Evolutionary conservation across 208 protist genomes (phyloP).

Genomic region (Crithidia expoeki): DNA sequence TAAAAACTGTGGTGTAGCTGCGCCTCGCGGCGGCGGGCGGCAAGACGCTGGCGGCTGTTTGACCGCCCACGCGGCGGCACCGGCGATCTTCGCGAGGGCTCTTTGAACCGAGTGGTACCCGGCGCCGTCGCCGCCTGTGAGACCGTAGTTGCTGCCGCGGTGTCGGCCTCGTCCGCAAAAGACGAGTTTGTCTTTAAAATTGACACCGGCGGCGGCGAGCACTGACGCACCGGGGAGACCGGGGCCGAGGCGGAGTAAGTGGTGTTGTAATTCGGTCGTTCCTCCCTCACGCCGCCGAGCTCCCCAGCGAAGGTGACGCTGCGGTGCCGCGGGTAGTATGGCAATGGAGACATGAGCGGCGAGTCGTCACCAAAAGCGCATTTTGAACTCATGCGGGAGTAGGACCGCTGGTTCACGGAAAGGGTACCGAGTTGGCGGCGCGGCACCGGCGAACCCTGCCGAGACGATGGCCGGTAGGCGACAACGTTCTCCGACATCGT

Average conservation of each 20-base stretch:
- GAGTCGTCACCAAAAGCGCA: conserved; percentile 65
- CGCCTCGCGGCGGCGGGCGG: conserved; percentile 68
- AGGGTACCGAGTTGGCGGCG: conserved; percentile 75
- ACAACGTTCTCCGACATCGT: conserved; percentile 15
- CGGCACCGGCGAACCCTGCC: conserved; percentile 65
- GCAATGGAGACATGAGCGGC: conserved; percentile 78
- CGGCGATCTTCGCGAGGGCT: conserved; percentile 24
- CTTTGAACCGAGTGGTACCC: not conserved
- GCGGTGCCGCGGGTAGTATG: conserved; percentile 75
- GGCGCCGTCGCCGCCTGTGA: conserved; percentile 14
- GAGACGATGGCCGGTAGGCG: conserved; percentile 26
- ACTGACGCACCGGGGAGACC: conserved; percentile 44
- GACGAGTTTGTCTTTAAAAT: conserved; percentile 56
- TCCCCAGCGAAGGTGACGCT: conserved; percentile 84
- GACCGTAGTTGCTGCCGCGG: conserved; percentile 16
- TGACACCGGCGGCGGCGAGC: conserved; percentile 52
- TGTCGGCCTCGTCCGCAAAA: conserved; percentile 33
- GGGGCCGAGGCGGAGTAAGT: conserved; percentile 46
- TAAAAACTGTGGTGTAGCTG: conserved; percentile 88
- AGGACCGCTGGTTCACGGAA: conserved; percentile 83
- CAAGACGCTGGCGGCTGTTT: conserved; percentile 80
- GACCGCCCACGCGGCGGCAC: conserved; percentile 61
- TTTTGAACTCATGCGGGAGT: conserved; percentile 76
- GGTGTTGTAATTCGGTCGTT: conserved; percentile 74
- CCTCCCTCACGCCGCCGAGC: conserved; percentile 56